phyloP scores from a whole-genome alignment of 805 yeast species.

The Yarrowia hollandica region DNA sequence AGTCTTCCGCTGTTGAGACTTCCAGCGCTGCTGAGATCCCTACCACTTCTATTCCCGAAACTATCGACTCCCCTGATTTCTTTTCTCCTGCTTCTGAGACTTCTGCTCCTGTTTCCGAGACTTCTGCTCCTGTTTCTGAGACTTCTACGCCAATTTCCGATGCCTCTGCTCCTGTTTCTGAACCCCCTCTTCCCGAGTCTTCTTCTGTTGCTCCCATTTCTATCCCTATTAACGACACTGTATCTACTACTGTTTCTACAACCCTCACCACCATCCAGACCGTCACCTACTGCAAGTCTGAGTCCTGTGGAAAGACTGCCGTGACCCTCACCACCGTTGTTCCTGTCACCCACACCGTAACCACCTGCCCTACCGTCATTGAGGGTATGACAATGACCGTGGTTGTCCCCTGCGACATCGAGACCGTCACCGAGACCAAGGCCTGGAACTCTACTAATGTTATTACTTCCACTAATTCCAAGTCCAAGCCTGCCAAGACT shows the following conservation, averaged over 20 bases:
- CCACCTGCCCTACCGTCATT: background rate
- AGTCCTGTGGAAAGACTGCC: background rate
- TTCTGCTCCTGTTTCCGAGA: background rate
- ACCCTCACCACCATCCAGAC: background rate
- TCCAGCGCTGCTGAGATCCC: background rate
- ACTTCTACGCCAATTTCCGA: background rate
- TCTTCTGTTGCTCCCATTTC: background rate
- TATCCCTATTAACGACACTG: background rate
- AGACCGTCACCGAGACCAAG: background rate
- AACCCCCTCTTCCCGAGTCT: background rate
- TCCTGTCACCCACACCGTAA: background rate
- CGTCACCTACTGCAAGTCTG: background rate
- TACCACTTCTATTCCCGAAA: background rate
- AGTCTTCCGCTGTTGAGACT: background rate
- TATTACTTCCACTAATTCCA: no score
- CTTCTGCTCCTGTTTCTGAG: no score
- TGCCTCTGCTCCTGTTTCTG: no score
- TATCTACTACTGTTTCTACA: background rate
- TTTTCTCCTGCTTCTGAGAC: background rate
- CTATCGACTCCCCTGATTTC: background rate
- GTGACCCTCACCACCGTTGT: background rate
- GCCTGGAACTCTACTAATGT: no score
- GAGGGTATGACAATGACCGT: background rate
- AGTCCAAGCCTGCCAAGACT: no score
- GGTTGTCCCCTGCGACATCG: background rate